A percentile compares a stretch with the other conserved stretches of the same genome.
Conservation (phyloP, 2,329 filamentous ascomycete species). For the Orbilia quercus region DNA sequence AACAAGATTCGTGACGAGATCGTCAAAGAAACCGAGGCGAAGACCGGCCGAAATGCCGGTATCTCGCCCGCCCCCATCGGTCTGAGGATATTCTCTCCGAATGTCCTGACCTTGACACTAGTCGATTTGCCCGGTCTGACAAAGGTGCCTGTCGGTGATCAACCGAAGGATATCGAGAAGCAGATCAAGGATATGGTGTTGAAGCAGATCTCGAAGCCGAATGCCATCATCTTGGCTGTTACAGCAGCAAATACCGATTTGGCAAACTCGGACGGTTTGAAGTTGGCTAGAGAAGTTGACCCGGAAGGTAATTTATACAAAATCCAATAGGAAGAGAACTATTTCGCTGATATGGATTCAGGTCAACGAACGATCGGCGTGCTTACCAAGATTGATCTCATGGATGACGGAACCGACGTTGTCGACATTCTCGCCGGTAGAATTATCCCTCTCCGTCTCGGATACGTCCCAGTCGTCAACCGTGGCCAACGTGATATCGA, state of each 20-base stretch:
- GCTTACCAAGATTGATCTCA: slow-evolving; percentile 96
- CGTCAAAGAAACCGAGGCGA: slow-evolving; percentile 92
- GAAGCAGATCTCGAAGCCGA: slow-evolving; percentile 98
- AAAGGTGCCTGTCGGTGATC: slow-evolving; percentile 95
- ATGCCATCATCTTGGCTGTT: slow-evolving; percentile 96
- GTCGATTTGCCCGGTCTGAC: slow-evolving; percentile 97
- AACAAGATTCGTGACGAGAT: slow-evolving; percentile 99
- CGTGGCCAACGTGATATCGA: slow-evolving; percentile 97
- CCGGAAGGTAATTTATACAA: slow-evolving; percentile 75
- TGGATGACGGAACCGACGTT: slow-evolving; percentile 98
- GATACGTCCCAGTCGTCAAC: slow-evolving; percentile 98
- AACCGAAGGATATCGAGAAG: slow-evolving; percentile 93
- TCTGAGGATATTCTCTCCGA: slow-evolving; percentile 96
- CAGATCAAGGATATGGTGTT: slow-evolving; percentile 98
- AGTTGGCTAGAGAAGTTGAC: slow-evolving; percentile 95
- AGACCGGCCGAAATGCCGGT: slow-evolving; percentile 94
- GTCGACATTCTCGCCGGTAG: slow-evolving; percentile 97
- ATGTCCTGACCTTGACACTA: slow-evolving; percentile 94
- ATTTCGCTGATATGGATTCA: slow-evolving; percentile 29
- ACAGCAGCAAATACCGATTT: slow-evolving; percentile 97
- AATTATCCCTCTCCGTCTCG: slow-evolving; percentile 92
- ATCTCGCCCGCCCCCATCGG: slow-evolving; percentile 98
- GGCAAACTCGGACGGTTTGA: slow-evolving; percentile 97
- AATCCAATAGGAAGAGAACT: background rate
- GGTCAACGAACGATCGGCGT: slow-evolving; percentile 94